Evolutionary conservation across 1,284 basidiomycete genomes (phyloP), one percentile per base, ranked within the genome.

Genomic region (Thelephora terrestris): DNA sequence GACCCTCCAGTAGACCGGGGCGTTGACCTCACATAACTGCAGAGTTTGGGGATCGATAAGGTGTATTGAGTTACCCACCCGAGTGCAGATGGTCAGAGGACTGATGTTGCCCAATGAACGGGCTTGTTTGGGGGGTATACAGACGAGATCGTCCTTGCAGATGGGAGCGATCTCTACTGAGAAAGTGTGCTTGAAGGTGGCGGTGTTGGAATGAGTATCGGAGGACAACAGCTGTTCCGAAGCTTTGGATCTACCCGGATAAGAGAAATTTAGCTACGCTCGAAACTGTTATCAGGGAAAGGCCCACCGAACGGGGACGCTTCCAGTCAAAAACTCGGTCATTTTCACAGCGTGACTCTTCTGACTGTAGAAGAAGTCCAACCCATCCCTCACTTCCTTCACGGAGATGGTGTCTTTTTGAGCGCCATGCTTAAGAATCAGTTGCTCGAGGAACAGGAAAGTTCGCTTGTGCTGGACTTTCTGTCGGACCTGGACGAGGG

Each of bases 391-490:
- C 56, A 88, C 91, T 65, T 99, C 96, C 64, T 88, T 88, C 51
- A 99, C 84, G 1, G 81, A 86, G 36, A 95, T 86, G 2, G 94
- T 97, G 57, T 98, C 94, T 67, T 94, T 94, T 71, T 99, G 95
- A 1, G 93, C 93, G 55, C 87, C 86, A 64, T 98, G 91, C 67
- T 96, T 98, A 61, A 99, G 73, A 63, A 99, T 97, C 55, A 98
- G 78, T 65, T 99, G 96, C 69, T 99, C 95, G 52, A 99, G 81
- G 73, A 88, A 99, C 61, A 99, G 70, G 74, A 99, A 99, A 3
- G 96, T 99, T 50, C 96, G 83, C 69, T 99, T 99, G 67, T 99
- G 95, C 10, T 90, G 76, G 45, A 96, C 93, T 70, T 99, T 99
- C 64, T 99, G 95, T 45, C 96, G 83, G 29, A 98, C 92, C 73